Percentiles rank a stretch among this genome's conserved stretches.
These are phyloP conservation scores for Rubia yunnanensis DNA, from an alignment of 257 asterid species.

Conservation along the genomic window DNA sequence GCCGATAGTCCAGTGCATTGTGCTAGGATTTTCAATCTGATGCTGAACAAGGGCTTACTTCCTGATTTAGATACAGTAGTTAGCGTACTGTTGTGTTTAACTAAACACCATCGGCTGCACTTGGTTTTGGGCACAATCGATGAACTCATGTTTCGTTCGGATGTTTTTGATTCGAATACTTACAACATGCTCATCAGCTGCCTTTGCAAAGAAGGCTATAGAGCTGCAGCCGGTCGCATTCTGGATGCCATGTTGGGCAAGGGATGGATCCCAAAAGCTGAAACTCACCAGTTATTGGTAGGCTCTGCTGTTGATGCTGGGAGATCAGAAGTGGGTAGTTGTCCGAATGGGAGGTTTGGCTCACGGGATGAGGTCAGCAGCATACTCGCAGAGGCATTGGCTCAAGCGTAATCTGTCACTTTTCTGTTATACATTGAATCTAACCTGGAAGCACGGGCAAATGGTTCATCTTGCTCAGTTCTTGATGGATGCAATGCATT, in stretches of 20 bases:
- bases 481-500: not conserved
- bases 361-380: constrained; percentile 42
- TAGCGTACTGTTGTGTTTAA: constrained; percentile 36
- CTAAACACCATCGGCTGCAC: constrained; percentile 36
- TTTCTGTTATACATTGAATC: not conserved
- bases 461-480: not conserved
- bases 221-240: constrained; percentile 37
- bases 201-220: constrained; percentile 69
- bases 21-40: constrained; percentile 33
- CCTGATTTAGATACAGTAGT: constrained; percentile 46
- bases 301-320: constrained; percentile 31
- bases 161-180: constrained; percentile 35
- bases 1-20: constrained; percentile 23
- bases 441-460: not conserved
- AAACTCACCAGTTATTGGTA: constrained; percentile 55
- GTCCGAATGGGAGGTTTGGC: constrained; percentile 10
- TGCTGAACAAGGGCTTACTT: constrained; percentile 38
- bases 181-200: constrained; percentile 45
- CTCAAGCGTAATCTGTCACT: not conserved
- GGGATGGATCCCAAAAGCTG: constrained; percentile 69
- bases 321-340: constrained; percentile 11
- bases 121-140: constrained; percentile 36
- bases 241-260: constrained; percentile 66
- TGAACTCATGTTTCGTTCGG: constrained; percentile 22
- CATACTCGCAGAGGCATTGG: constrained; percentile 64